Conservation (phyloP, 2,329 filamentous ascomycete genomes). For the Fusarium palustre region DNA sequence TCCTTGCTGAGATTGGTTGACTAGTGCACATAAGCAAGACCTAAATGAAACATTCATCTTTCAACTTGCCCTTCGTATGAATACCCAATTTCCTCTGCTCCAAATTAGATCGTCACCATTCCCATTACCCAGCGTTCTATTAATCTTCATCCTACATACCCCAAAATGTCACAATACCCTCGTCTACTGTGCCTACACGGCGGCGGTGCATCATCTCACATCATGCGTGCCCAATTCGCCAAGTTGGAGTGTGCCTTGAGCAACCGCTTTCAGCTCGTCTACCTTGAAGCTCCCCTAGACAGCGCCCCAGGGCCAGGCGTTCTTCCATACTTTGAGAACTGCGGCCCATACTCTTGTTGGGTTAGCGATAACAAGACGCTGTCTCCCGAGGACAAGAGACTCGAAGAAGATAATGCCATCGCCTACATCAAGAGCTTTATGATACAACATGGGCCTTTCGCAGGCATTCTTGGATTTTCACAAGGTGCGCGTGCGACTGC, state of each 20-base stretch:
- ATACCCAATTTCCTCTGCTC: neutral
- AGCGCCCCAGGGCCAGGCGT: neutral
- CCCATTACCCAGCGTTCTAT: neutral
- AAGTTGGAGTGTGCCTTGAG: neutral
- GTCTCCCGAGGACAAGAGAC: neutral
- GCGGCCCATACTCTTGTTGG: constrained; percentile 12
- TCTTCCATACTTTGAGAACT: constrained; percentile 9
- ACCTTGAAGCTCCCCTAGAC: neutral
- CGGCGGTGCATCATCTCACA: constrained; percentile 6
- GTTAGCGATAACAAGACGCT: constrained; percentile 2
- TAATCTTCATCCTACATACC: neutral
- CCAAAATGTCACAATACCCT: neutral
- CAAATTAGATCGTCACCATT: neutral
- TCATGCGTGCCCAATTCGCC: constrained; percentile 4
- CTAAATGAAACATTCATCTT: neutral
- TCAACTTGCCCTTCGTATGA: neutral
- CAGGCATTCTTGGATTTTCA: neutral
- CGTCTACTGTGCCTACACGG: constrained; percentile 5
- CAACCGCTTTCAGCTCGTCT: constrained; percentile 1
- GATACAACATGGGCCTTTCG: constrained; percentile 1
- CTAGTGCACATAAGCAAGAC: neutral
- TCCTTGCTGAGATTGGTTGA: neutral
- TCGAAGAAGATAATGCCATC: neutral
- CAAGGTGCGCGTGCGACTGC: constrained; percentile 9
- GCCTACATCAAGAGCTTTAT: constrained; percentile 7